Evolutionary conservation across 768 basidiomycete species (phyloP).

Genomic region (Psilocybe cubensis): DNA sequence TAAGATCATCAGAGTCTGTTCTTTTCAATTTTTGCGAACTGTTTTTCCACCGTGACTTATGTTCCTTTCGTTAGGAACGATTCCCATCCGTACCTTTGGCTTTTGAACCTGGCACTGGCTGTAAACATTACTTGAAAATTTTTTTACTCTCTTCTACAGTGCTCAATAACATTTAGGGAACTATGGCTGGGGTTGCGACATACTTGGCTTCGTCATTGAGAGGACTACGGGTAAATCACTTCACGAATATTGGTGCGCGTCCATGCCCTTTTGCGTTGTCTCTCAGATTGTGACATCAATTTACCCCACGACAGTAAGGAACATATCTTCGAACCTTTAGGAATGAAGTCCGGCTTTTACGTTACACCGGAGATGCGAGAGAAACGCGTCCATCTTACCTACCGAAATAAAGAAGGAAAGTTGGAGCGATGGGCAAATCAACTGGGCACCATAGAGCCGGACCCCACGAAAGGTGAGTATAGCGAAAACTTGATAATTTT

Average conservation of each 20-base stretch:
- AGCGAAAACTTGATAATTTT: background rate
- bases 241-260: conserved; percentile 32
- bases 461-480: conserved; percentile 19
- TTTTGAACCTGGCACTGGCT: conserved; percentile 36
- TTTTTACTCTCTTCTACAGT: background rate
- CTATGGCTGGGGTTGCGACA: conserved; percentile 33
- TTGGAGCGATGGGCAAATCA: conserved; percentile 24
- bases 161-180: conserved; percentile 20
- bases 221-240: conserved; percentile 26
- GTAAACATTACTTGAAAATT: conserved; percentile 12
- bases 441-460: conserved; percentile 24
- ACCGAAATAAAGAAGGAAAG: conserved; percentile 23
- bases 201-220: conserved; percentile 30
- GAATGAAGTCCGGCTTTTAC: conserved; percentile 32
- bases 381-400: conserved; percentile 24
- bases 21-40: background rate
- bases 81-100: conserved; percentile 28
- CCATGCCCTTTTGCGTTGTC: background rate
- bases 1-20: conserved; percentile 17
- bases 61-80: conserved; percentile 18
- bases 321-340: conserved; percentile 34
- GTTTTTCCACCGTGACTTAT: background rate
- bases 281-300: conserved; percentile 5
- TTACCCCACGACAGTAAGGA: conserved; percentile 32
- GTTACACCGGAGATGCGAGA: conserved; percentile 26